phyloP scores from a whole-genome alignment of 108 stramenopile species.

The Skeletonema tropicum region DNA sequence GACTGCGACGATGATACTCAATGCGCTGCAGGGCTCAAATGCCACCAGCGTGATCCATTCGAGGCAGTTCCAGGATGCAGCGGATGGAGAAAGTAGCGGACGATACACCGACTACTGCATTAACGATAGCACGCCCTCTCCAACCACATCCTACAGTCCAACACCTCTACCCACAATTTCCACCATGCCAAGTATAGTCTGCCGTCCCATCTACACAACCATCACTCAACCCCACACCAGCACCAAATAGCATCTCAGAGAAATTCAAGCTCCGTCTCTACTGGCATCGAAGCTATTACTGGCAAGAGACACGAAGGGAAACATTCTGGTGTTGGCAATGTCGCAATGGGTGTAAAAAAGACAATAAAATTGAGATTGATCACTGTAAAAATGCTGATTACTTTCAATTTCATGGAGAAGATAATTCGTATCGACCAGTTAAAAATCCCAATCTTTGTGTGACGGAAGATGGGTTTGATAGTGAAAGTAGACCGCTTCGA shows the following conservation, averaged over 20 bases:
- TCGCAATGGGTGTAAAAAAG: background rate
- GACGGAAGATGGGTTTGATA: constrained; percentile 9
- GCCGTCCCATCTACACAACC: background rate
- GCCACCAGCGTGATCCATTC: constrained; percentile 4
- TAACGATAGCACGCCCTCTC: background rate
- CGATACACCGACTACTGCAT: constrained; percentile 28
- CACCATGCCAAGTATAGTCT: background rate
- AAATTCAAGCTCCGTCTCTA: constrained; percentile 51
- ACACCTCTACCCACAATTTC: background rate
- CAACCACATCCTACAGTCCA: background rate
- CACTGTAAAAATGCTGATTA: background rate
- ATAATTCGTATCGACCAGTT: background rate
- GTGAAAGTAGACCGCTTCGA: background rate
- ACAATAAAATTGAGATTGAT: constrained; percentile 9
- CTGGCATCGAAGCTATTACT: constrained; percentile 57
- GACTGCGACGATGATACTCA: constrained; percentile 34
- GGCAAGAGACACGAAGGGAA: constrained; percentile 61
- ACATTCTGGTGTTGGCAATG: constrained; percentile 60
- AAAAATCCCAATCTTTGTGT: background rate
- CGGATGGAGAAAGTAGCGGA: background rate
- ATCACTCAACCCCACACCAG: background rate
- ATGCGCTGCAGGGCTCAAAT: constrained; percentile 28
- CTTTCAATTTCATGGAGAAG: background rate
- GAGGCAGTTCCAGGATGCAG: constrained; percentile 29
- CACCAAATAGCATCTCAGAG: constrained; percentile 13